Evolutionary conservation across 495 filamentous ascomycete genomes (phyloP).

Genomic region (Lichina pygmaea): DNA sequence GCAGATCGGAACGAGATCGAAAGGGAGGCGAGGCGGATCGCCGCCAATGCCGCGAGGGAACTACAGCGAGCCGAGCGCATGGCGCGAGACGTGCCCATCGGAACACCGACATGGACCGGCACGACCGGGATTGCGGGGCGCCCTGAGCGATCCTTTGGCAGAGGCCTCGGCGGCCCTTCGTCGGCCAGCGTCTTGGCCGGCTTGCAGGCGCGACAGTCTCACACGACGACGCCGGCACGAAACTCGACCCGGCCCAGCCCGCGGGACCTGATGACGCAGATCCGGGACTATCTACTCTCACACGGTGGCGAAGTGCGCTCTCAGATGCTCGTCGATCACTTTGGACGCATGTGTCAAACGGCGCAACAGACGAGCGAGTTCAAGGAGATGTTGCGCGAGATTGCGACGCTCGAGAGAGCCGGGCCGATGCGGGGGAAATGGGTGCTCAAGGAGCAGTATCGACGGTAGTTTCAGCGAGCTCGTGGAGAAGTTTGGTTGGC

Average conservation of each 20-base stretch:
- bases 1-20: slow-evolving; percentile 51
- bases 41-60: slow-evolving; percentile 45
- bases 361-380: slow-evolving; percentile 30
- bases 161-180: slow-evolving; percentile 13
- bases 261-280: slow-evolving; percentile 41
- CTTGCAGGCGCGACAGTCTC: slow-evolving; percentile 26
- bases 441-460: slow-evolving; percentile 33
- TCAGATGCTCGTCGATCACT: slow-evolving; percentile 59
- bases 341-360: slow-evolving; percentile 32
- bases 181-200: slow-evolving; percentile 31
- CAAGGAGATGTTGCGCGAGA: slow-evolving; percentile 29
- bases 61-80: slow-evolving; percentile 46
- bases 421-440: slow-evolving; percentile 22
- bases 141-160: slow-evolving; percentile 13
- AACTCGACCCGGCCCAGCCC: slow-evolving; percentile 3
- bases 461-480: neutral
- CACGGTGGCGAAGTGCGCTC: slow-evolving; percentile 48
- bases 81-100: slow-evolving; percentile 44
- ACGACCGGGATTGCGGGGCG: slow-evolving; percentile 46
- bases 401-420: slow-evolving; percentile 28
- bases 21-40: slow-evolving; percentile 52
- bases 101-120: slow-evolving; percentile 87
- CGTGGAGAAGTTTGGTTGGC: too few relatives aligned
- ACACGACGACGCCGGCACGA: slow-evolving; percentile 9
- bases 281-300: slow-evolving; percentile 39